Evolutionary conservation across 129 eudicot species (phyloP).

Genomic region (Erigeron canadensis): DNA sequence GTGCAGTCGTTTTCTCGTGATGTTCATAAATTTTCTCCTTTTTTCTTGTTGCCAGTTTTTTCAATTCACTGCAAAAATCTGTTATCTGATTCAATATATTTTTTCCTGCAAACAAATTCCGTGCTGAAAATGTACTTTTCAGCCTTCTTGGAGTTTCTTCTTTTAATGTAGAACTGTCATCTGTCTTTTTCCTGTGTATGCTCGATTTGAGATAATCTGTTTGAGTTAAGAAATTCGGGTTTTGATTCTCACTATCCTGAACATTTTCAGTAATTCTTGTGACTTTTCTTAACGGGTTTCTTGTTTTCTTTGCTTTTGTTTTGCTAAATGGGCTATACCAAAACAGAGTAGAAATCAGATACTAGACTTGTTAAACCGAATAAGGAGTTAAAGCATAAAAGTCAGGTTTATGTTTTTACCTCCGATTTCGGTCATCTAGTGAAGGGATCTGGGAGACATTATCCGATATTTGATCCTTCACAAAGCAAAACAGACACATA

Average conservation of each 20-base stretch:
- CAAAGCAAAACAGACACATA: neutral
- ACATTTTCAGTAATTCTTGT: constrained; percentile 17
- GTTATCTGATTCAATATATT: constrained; percentile 55
- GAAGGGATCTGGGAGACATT: constrained; percentile 47
- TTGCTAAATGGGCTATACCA: constrained; percentile 38
- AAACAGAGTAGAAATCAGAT: constrained; percentile 9
- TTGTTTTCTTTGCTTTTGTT: constrained; percentile 55
- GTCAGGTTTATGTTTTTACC: constrained; percentile 32
- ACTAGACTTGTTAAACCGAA: constrained; percentile 58
- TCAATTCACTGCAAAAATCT: constrained; percentile 68
- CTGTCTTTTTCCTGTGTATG: constrained; percentile 37
- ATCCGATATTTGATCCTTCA: constrained; percentile 48
- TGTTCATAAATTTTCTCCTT: neutral
- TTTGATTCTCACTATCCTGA: constrained; percentile 63
- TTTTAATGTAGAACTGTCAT: constrained; percentile 3
- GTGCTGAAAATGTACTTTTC: constrained; percentile 54
- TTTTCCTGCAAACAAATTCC: constrained; percentile 61
- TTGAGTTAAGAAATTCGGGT: constrained; percentile 59
- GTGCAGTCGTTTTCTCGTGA: neutral
- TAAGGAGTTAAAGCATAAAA: neutral
- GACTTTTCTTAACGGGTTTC: constrained; percentile 30
- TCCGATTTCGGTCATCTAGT: constrained; percentile 42
- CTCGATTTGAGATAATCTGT: constrained; percentile 46
- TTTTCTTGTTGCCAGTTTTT: constrained; percentile 30
- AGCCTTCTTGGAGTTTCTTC: constrained; percentile 43